Evolutionary conservation across 768 basidiomycete species (phyloP).

Genomic region (Tephrocybe sp.): DNA sequence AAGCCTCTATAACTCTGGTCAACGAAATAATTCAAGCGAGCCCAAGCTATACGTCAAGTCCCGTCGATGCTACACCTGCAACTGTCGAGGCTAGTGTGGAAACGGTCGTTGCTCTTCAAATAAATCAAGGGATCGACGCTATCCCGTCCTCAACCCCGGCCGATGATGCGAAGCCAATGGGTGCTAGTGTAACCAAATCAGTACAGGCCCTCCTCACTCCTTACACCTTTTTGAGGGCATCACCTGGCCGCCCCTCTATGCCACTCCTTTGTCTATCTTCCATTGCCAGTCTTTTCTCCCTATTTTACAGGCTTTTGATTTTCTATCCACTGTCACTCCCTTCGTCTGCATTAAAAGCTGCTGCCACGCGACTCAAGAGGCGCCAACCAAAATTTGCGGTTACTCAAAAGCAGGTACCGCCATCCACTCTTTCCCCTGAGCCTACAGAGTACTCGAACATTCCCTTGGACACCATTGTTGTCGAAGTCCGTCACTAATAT

Average conservation of each 20-base stretch:
- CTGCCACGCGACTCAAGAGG: constrained; percentile 23
- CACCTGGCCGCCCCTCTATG: constrained; percentile 10
- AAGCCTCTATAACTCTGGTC: constrained; percentile 35
- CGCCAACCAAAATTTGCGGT: constrained; percentile 4
- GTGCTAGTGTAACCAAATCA: constrained; percentile 27
- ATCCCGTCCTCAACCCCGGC: constrained; percentile 44
- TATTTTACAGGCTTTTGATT: constrained; percentile 48
- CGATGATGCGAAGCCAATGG: constrained; percentile 35
- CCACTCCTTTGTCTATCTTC: constrained; percentile 37
- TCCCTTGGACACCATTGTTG: constrained; percentile 36
- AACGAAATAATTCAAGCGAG: constrained; percentile 34
- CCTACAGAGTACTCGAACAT: constrained; percentile 26
- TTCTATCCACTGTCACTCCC: constrained; percentile 52
- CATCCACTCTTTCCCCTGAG: constrained; percentile 10
- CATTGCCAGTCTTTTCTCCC: constrained; percentile 42
- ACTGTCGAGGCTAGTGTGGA: constrained; percentile 22
- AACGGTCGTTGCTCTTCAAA: constrained; percentile 18
- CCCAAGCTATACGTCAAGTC: constrained; percentile 27
- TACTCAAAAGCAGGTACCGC: constrained; percentile 21
- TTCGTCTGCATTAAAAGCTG: constrained; percentile 34
- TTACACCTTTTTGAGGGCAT: constrained; percentile 12
- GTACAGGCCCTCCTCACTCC: constrained; percentile 31
- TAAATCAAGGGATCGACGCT: constrained; percentile 54
- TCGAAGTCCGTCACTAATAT: constrained; percentile 48
- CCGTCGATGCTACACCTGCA: constrained; percentile 26